Evolutionary conservation across 208 protist genomes (phyloP), one percentile per base, ranked within the genome.

Genomic region (Acanthamoeba sp.): DNA sequence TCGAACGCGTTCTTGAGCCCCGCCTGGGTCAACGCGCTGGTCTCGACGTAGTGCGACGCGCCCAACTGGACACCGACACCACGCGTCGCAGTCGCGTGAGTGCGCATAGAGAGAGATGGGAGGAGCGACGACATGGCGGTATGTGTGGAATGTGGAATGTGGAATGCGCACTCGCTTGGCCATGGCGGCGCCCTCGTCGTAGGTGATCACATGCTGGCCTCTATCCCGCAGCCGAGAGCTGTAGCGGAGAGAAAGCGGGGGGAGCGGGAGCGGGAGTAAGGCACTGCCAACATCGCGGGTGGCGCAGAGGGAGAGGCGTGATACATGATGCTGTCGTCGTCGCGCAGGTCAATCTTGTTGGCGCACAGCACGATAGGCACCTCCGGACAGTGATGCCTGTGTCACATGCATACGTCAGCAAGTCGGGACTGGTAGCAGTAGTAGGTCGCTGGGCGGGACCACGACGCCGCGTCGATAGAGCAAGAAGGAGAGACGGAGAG

Each of bases 21-120:
- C 2, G 96, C 93, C 89, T 99, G 97, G 20, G 97, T 99, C 18
- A 97, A 94, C 20, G 98, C 98, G 52, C 95, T 98, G 96, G 98
- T 99, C 93, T 99, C 98, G 10, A 98, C 50, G 95, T 99, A 99
- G n/a, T 97, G 95, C 20, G 96, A 84, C 38, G 97, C 97, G 36
- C 93, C 89, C 87, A 99, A 97, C 40, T 97, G 24, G n/a, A n/a
- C n/a, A n/a, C n/a, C n/a, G n/a, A n/a, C n/a, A n/a, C n/a, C n/a
- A n/a, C n/a, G n/a, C n/a, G n/a, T n/a, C n/a, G n/a, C n/a, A n/a
- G n/a, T n/a, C n/a, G n/a, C n/a, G n/a, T n/a, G n/a, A n/a, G n/a
- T n/a, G n/a, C n/a, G n/a, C n/a, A n/a, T n/a, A n/a, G n/a, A 48
- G 45, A 48, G 45, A 48, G 10, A 3, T 48, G 45, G 45, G 45